phyloP scores from a whole-genome alignment of 179 eudicot species.

The Carnegiea gigantea region DNA sequence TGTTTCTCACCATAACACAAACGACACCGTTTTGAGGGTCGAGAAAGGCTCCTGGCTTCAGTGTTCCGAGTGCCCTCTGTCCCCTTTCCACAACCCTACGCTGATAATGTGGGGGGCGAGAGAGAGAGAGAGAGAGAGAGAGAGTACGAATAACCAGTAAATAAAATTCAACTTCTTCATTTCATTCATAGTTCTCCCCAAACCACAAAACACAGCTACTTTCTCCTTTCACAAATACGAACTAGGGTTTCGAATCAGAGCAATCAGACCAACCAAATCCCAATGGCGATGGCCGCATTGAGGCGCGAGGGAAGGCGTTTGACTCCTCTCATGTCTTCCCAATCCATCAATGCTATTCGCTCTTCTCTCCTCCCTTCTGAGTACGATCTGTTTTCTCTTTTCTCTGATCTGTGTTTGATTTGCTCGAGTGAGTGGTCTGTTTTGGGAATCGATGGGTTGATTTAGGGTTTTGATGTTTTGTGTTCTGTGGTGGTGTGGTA shows the following conservation, averaged over 20 bases:
- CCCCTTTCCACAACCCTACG: background rate
- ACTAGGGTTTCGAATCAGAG: slow-evolving; percentile 29
- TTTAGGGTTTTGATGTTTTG: background rate
- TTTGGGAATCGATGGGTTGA: background rate
- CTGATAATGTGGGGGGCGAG: background rate
- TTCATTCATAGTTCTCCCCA: background rate
- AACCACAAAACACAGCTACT: background rate
- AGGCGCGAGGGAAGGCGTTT: slow-evolving; percentile 71
- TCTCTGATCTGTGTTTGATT: slow-evolving; percentile 11
- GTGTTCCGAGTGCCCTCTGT: background rate
- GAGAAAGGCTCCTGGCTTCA: background rate
- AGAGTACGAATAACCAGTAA: background rate
- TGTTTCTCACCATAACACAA: background rate
- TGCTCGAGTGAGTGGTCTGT: background rate
- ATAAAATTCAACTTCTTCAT: background rate
- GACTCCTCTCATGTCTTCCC: slow-evolving; percentile 49
- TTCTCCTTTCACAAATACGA: background rate
- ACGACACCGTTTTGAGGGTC: background rate
- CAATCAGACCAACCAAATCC: slow-evolving; percentile 16
- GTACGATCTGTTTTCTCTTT: slow-evolving; percentile 38
- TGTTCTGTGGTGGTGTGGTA: no score
- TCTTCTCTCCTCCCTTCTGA: slow-evolving; percentile 54
- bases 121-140: no score
- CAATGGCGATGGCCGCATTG: slow-evolving; percentile 40
- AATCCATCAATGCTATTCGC: slow-evolving; percentile 41